A percentile compares a stretch with the other conserved stretches of the same genome.
These are phyloP conservation scores for Yamadazyma epiphylla DNA, from an alignment of 1,139 yeast genomes.

Conservation along the genomic window DNA sequence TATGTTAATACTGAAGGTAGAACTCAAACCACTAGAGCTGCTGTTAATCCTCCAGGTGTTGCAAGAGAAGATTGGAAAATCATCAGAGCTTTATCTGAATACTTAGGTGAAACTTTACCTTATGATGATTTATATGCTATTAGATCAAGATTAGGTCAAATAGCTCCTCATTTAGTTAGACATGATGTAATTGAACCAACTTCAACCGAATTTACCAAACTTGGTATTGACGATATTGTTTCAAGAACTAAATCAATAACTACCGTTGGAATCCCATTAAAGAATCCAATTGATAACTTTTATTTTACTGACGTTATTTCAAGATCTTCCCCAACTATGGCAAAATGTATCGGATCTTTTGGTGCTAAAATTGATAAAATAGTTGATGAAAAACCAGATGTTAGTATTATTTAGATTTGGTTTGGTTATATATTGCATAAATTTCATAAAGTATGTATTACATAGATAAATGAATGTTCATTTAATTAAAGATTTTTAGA, in stretches of 20 bases:
- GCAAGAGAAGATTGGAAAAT: slow-evolving; percentile 95
- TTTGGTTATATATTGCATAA: slow-evolving; percentile 1
- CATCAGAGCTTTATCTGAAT: slow-evolving; percentile 79
- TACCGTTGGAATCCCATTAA: slow-evolving; percentile 48
- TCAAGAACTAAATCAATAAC: slow-evolving; percentile 36
- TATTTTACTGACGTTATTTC: slow-evolving; percentile 88
- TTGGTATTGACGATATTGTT: slow-evolving; percentile 53
- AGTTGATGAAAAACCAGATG: slow-evolving; percentile 46
- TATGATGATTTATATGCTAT: slow-evolving; percentile 72
- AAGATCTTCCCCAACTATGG: slow-evolving; percentile 88
- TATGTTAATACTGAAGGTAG: slow-evolving; percentile 91
- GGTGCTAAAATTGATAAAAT: slow-evolving; percentile 64
- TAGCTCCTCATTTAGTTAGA: slow-evolving; percentile 78
- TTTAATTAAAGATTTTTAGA: no score
- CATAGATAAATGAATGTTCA: neutral
- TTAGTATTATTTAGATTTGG: slow-evolving; percentile 21
- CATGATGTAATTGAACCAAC: slow-evolving; percentile 75
- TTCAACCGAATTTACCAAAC: slow-evolving; percentile 51
- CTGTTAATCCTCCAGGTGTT: slow-evolving; percentile 85
- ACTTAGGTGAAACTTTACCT: slow-evolving; percentile 66
- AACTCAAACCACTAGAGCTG: slow-evolving; percentile 81
- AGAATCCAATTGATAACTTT: slow-evolving; percentile 75
- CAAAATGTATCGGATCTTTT: slow-evolving; percentile 68
- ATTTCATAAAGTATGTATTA: slow-evolving; percentile 2
- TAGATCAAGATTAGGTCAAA: slow-evolving; percentile 67